These are phyloP conservation scores for Phlyctochytrium planicorne DNA, from an alignment of 192 early-diverging fungal species.

Conservation along the genomic window DNA sequence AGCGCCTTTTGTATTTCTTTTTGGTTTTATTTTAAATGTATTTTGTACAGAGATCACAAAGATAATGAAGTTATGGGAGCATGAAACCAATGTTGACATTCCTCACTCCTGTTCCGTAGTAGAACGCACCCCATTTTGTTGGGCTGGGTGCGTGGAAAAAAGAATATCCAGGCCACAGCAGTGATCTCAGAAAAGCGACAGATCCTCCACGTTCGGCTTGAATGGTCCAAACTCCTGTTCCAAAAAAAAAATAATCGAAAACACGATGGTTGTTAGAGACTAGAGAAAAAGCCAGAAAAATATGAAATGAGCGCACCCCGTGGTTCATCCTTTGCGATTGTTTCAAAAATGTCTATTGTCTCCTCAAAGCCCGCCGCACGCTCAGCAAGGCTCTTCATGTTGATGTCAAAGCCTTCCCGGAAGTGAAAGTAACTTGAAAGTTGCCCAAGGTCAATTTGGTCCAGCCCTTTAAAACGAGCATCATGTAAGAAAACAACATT, in stretches of 20 bases:
- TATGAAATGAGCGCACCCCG: conserved; percentile 47
- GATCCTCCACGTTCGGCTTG: conserved; percentile 45
- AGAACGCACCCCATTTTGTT: conserved; percentile 47
- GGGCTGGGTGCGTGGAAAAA: conserved; percentile 49
- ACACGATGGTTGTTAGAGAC: conserved; percentile 6
- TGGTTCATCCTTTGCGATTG: conserved; percentile 47
- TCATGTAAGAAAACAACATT: conserved; percentile 2
- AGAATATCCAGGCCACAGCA: conserved; percentile 59
- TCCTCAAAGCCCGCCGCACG: conserved; percentile 49
- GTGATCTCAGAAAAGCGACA: conserved; percentile 43
- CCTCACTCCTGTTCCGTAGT: conserved; percentile 49
- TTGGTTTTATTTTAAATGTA: not conserved
- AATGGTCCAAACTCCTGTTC: conserved; percentile 50
- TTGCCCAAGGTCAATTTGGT: conserved; percentile 38
- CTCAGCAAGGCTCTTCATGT: conserved; percentile 42
- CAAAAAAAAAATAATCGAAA: not conserved
- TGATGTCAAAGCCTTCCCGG: conserved; percentile 54
- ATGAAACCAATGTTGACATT: conserved; percentile 57
- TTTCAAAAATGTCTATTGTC: conserved; percentile 56
- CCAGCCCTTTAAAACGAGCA: conserved; percentile 30
- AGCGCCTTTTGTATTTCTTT: no score
- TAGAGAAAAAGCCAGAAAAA: not conserved
- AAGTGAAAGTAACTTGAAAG: conserved; percentile 54
- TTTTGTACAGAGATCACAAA: not conserved
- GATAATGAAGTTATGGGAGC: conserved; percentile 32